Conservation (phyloP, 1,139 yeast genomes). For the Eremothecium gossypii region DNA sequence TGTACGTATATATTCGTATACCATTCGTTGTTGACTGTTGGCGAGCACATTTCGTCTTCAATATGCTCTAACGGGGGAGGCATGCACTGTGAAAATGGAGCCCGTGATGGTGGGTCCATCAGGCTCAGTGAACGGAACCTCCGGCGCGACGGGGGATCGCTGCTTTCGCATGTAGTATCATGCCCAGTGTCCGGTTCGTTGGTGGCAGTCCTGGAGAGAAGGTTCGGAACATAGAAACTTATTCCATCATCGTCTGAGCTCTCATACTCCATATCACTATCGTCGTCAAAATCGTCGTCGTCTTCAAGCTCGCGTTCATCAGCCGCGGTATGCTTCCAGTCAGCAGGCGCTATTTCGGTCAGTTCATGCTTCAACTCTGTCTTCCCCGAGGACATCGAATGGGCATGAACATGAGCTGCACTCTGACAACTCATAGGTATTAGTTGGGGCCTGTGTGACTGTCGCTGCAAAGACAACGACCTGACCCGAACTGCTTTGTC, state of each 20-base stretch:
- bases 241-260: slow-evolving; percentile 26
- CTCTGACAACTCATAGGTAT: neutral
- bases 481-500: slow-evolving; percentile 27
- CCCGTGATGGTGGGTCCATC: slow-evolving; percentile 24
- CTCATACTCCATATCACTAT: slow-evolving; percentile 4
- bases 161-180: slow-evolving; percentile 7
- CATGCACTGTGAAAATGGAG: slow-evolving; percentile 13
- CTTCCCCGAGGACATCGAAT: neutral
- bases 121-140: slow-evolving; percentile 29
- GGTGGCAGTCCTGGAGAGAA: slow-evolving; percentile 15
- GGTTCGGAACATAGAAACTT: slow-evolving; percentile 28
- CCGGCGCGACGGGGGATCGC: slow-evolving; percentile 10
- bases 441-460: slow-evolving; percentile 5
- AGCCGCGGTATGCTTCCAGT: slow-evolving; percentile 9
- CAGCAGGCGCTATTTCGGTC: slow-evolving; percentile 7
- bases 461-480: slow-evolving; percentile 20
- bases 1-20: slow-evolving; percentile 28
- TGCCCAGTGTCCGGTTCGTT: slow-evolving; percentile 13
- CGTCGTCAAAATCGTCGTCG: slow-evolving; percentile 18
- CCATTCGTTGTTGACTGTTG: slow-evolving; percentile 12
- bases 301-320: slow-evolving; percentile 19
- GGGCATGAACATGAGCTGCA: neutral
- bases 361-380: neutral
- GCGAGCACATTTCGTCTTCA: slow-evolving; percentile 14
- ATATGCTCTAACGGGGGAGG: slow-evolving; percentile 8